A percentile compares a stretch with the other conserved stretches of the same genome.
Conservation (phyloP, 306 rosid species). For the Abrus precatorius region DNA sequence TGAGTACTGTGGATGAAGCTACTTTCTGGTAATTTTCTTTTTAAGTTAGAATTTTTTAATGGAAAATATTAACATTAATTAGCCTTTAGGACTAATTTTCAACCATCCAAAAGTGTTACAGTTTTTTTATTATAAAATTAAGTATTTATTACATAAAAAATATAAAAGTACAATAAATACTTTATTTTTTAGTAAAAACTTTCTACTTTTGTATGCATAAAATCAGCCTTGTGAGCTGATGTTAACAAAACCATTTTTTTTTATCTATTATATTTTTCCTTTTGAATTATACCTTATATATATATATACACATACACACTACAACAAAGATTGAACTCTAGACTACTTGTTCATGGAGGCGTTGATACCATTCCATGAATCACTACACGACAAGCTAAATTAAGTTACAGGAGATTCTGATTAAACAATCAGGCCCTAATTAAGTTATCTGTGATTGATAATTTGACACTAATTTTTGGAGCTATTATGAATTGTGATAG, state of each 20-base stretch:
- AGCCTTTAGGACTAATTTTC: too few relatives aligned
- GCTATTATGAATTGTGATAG: too few relatives aligned
- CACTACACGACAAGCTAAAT: not conserved
- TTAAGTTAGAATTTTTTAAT: too few relatives aligned
- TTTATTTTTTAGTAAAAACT: too few relatives aligned
- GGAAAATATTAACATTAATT: too few relatives aligned
- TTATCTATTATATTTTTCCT: constrained; percentile 34
- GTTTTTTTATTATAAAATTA: too few relatives aligned
- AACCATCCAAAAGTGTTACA: too few relatives aligned
- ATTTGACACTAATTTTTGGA: not conserved
- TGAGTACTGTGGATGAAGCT: constrained; percentile 96
- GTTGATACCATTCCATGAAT: not conserved
- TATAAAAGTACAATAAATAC: too few relatives aligned
- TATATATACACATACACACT: too few relatives aligned
- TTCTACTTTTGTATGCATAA: too few relatives aligned
- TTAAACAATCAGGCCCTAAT: not conserved
- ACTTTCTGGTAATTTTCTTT: constrained; percentile 80
- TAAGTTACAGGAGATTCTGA: not conserved
- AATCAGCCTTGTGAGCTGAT: too few relatives aligned
- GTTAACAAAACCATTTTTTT: constrained; percentile 15
- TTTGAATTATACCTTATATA: not conserved
- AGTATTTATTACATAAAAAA: too few relatives aligned
- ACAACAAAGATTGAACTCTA: not conserved
- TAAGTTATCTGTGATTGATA: not conserved
- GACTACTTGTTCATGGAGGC: not conserved